These are phyloP conservation scores for Oryza officinalis DNA, from an alignment of 176 grass and related monocot species.

Conservation along the genomic window DNA sequence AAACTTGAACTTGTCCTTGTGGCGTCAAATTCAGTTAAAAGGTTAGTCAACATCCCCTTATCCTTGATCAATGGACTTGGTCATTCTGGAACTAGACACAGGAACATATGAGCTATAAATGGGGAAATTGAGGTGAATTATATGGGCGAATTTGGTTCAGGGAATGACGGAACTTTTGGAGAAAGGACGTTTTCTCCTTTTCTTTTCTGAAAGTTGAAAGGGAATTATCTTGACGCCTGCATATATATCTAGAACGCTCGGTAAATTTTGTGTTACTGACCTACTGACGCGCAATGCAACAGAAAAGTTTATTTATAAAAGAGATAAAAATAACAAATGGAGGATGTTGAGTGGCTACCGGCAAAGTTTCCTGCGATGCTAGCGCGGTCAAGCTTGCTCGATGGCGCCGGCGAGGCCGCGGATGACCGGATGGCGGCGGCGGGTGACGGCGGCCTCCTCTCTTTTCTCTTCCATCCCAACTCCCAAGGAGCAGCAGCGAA, in stretches of 20 bases:
- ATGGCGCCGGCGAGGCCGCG: no score
- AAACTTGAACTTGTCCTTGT: background rate
- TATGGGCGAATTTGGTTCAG: background rate
- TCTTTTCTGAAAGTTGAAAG: no score
- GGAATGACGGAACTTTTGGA: background rate
- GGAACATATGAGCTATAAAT: background rate
- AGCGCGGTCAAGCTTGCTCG: no score
- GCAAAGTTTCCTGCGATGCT: no score
- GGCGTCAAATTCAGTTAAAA: slow-evolving; percentile 6
- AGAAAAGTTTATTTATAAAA: no score
- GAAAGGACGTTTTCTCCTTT: no score
- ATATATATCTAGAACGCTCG: background rate
- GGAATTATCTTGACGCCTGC: no score
- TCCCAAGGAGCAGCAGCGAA: background rate
- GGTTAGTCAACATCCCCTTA: background rate
- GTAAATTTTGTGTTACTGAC: background rate
- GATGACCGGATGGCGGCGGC: no score
- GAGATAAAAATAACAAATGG: no score
- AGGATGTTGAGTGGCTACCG: no score
- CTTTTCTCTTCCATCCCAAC: no score
- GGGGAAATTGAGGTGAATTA: background rate
- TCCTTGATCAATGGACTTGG: background rate
- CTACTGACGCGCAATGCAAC: background rate
- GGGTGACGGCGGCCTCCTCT: no score
- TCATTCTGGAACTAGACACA: background rate